Conservation (phyloP, 2,329 filamentous ascomycete species). For the Xylogone sp. region DNA sequence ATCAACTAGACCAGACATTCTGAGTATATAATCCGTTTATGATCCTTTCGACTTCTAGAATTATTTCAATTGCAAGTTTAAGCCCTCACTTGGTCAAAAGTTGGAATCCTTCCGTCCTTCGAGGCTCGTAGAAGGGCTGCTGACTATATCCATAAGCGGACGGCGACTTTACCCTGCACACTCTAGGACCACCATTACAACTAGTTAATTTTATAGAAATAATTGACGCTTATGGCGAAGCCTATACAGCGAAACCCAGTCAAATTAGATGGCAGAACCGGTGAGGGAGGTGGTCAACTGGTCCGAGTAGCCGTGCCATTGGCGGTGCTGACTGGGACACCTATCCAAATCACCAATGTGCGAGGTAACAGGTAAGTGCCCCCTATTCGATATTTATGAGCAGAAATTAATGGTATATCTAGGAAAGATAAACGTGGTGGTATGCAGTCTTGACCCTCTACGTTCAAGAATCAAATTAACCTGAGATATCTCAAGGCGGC, state of each 20-base stretch:
- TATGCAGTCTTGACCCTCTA: neutral
- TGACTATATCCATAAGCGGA: too few relatives aligned
- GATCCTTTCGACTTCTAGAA: too few relatives aligned
- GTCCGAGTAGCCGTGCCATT: constrained; percentile 53
- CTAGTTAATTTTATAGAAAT: neutral
- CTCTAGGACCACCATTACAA: too few relatives aligned
- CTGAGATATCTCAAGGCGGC: constrained; percentile 37
- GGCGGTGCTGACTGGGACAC: constrained; percentile 49
- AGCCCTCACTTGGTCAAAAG: too few relatives aligned
- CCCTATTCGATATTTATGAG: neutral
- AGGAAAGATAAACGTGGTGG: neutral
- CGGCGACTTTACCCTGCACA: too few relatives aligned
- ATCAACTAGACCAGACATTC: too few relatives aligned
- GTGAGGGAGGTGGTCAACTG: constrained; percentile 60
- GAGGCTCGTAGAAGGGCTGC: too few relatives aligned
- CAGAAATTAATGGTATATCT: constrained; percentile 1
- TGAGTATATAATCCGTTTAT: too few relatives aligned
- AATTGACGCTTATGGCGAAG: constrained; percentile 1
- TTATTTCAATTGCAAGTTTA: too few relatives aligned
- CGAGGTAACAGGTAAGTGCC: constrained; percentile 46
- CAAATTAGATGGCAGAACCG: constrained; percentile 51
- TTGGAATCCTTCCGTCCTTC: too few relatives aligned
- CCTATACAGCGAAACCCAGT: constrained; percentile 30
- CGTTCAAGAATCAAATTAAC: neutral
- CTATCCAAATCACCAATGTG: constrained; percentile 51